Percentiles rank a stretch among this genome's conserved stretches.
phyloP scores from a whole-genome alignment of 768 basidiomycete species.

The Tylopilus felleus region DNA sequence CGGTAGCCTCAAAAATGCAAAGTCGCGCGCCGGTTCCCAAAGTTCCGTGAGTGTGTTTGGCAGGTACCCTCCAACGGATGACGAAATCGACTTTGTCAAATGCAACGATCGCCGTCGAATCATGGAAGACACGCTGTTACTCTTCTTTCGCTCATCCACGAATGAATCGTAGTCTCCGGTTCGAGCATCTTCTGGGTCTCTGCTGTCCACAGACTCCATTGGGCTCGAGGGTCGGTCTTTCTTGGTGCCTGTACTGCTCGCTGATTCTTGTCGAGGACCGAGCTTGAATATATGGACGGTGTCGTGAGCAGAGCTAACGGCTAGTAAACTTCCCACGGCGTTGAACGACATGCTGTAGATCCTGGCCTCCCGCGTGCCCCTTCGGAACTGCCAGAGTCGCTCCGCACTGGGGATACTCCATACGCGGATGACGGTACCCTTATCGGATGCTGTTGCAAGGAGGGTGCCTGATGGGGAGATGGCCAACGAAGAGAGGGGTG shows the following conservation, averaged over 20 bases:
- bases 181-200: slow-evolving; percentile 51
- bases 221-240: slow-evolving; percentile 49
- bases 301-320: slow-evolving; percentile 88
- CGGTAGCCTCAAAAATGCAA: slow-evolving; percentile 86
- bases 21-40: slow-evolving; percentile 96
- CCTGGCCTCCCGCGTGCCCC: slow-evolving; percentile 81
- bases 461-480: slow-evolving; percentile 86
- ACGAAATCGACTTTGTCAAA: slow-evolving; percentile 68
- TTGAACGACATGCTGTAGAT: slow-evolving; percentile 91
- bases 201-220: slow-evolving; percentile 61
- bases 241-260: slow-evolving; percentile 14
- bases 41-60: slow-evolving; percentile 90
- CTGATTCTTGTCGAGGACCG: slow-evolving; percentile 37
- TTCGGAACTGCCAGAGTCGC: slow-evolving; percentile 91
- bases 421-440: slow-evolving; percentile 96
- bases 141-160: slow-evolving; percentile 70
- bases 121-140: slow-evolving; percentile 53
- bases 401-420: slow-evolving; percentile 90
- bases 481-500: slow-evolving; percentile 83
- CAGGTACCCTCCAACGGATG: slow-evolving; percentile 80
- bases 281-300: slow-evolving; percentile 97
- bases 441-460: slow-evolving; percentile 90
- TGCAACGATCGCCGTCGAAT: slow-evolving; percentile 70
- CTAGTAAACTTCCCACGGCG: slow-evolving; percentile 72
- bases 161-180: slow-evolving; percentile 84